Conservation (phyloP, 2,329 filamentous ascomycete species). For the Cordyceps pruinosa region DNA sequence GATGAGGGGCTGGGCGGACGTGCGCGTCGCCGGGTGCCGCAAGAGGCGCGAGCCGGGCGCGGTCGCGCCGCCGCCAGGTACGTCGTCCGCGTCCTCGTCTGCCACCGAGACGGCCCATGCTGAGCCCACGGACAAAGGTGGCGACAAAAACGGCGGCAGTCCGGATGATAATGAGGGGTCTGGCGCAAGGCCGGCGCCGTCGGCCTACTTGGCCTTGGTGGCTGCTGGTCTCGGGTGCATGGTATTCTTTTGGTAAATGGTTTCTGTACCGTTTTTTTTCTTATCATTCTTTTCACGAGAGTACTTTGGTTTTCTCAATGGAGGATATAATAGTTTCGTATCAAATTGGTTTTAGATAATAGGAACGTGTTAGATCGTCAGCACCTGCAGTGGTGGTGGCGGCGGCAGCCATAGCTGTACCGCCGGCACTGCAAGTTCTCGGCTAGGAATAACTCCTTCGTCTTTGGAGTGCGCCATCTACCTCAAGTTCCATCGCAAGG, state of each 20-base stretch:
- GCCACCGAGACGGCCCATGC: not conserved
- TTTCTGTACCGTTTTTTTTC: no score
- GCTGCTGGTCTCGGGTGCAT: not conserved
- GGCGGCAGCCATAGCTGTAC: no score
- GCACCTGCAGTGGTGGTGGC: no score
- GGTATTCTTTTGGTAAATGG: not conserved
- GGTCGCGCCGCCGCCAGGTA: constrained; percentile 6
- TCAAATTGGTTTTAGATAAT: no score
- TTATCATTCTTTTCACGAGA: no score
- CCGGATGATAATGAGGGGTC: not conserved
- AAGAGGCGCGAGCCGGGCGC: constrained; percentile 14
- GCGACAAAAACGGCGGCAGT: not conserved
- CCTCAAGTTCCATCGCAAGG: no score
- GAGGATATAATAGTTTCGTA: not conserved
- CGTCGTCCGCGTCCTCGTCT: not conserved
- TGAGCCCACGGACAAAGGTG: constrained; percentile 5
- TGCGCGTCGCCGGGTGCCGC: constrained; percentile 23
- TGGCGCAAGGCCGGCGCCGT: not conserved
- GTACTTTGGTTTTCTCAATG: no score
- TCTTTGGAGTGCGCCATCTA: no score
- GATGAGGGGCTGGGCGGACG: constrained; percentile 23
- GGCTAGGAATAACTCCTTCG: no score
- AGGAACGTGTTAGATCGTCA: no score
- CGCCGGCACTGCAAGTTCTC: no score
- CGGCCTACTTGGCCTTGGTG: not conserved